phyloP scores from a whole-genome alignment of 441 rosid species.

The Daphne laureola region DNA sequence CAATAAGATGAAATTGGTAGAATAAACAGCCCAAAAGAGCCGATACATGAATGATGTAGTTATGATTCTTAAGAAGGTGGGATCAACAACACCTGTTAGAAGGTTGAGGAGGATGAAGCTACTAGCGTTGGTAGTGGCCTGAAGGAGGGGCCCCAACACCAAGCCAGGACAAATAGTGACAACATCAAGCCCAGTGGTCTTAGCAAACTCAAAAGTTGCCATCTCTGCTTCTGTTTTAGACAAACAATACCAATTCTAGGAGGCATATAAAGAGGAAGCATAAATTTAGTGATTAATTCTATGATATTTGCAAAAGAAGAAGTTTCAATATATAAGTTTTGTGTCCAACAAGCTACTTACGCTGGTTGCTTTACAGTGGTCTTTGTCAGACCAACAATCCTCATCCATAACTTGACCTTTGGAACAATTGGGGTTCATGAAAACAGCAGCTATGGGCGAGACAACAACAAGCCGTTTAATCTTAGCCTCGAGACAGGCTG shows the following conservation, averaged over 20 bases:
- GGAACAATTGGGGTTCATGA: constrained; percentile 55
- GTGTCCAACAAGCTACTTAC: constrained; percentile 21
- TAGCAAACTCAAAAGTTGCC: constrained; percentile 49
- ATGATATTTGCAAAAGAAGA: no score
- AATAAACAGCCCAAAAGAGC: no score
- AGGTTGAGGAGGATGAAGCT: constrained; percentile 38
- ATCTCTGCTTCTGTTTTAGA: constrained; percentile 61
- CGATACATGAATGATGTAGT: no score
- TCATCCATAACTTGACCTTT: constrained; percentile 42
- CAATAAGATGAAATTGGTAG: no score
- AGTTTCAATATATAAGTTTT: not conserved
- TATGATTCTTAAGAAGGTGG: no score
- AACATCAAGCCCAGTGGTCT: constrained; percentile 37
- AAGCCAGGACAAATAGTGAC: constrained; percentile 46
- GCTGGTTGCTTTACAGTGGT: constrained; percentile 48
- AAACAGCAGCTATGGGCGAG: constrained; percentile 49
- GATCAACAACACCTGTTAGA: constrained; percentile 40
- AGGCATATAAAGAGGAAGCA: not conserved
- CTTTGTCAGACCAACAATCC: constrained; percentile 62
- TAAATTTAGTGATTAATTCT: no score
- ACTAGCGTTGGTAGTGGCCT: constrained; percentile 46
- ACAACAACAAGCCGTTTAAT: constrained; percentile 57
- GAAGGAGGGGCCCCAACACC: constrained; percentile 50
- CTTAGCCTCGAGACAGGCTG: constrained; percentile 54
- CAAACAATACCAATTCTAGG: constrained; percentile 63